Evolutionary conservation across 2,329 filamentous ascomycete genomes (phyloP).

Genomic region (Massarina eburnea): DNA sequence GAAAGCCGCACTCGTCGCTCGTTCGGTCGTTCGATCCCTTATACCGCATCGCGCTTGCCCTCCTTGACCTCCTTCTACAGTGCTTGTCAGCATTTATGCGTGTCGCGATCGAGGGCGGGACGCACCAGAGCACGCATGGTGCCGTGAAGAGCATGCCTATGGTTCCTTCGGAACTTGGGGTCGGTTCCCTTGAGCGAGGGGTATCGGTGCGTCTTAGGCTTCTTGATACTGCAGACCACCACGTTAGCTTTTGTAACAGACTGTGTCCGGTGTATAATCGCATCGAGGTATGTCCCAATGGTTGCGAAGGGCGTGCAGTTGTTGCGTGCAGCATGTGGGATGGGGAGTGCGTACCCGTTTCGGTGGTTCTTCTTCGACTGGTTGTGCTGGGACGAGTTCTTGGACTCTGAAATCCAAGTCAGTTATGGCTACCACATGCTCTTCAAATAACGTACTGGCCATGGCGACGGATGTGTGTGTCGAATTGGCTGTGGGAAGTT

Average conservation of each 20-base stretch:
- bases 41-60: slow-evolving; percentile 89
- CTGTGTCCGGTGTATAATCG: neutral
- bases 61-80: slow-evolving; percentile 94
- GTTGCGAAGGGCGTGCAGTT: no score
- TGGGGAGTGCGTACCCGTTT: slow-evolving; percentile 77
- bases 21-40: slow-evolving; percentile 46
- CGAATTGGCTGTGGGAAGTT: slow-evolving; percentile 34
- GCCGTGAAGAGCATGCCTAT: slow-evolving; percentile 99
- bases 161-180: slow-evolving; percentile 99
- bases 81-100: slow-evolving; percentile 24
- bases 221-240: slow-evolving; percentile 82
- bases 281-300: neutral
- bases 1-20: slow-evolving; percentile 39
- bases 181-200: slow-evolving; percentile 98
- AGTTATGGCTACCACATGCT: slow-evolving; percentile 8
- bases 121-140: slow-evolving; percentile 96
- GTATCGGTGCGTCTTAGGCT: slow-evolving; percentile 99
- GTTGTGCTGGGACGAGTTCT: slow-evolving; percentile 99
- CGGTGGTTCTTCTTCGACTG: slow-evolving; percentile 98
- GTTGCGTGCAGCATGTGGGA: neutral
- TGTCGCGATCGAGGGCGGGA: slow-evolving; percentile 21
- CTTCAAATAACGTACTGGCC: slow-evolving; percentile 62
- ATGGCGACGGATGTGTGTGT: slow-evolving; percentile 57
- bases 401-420: slow-evolving; percentile 71
- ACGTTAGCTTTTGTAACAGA: neutral